phyloP scores from a whole-genome alignment of 805 yeast genomes.

The Myxozyma geophila region DNA sequence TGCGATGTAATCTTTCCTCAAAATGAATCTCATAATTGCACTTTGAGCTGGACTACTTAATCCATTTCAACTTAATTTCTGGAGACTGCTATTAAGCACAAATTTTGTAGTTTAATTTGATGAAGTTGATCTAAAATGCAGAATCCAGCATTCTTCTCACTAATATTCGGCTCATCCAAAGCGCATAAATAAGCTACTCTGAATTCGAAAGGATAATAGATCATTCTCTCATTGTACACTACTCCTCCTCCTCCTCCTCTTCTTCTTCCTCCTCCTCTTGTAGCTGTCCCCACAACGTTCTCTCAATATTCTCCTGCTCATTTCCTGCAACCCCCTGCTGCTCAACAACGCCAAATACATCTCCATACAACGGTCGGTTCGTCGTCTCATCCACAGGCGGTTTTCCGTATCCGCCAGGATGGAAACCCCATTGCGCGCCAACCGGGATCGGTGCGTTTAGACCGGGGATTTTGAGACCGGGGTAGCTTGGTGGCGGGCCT shows the following conservation, averaged over 20 bases:
- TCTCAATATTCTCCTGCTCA: slow-evolving; percentile 36
- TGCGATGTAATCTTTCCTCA: too few relatives aligned
- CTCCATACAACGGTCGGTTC: slow-evolving; percentile 46
- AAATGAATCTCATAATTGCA: too few relatives aligned
- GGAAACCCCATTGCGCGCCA: slow-evolving; percentile 49
- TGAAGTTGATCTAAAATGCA: too few relatives aligned
- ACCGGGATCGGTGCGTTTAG: slow-evolving; percentile 50
- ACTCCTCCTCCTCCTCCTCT: slow-evolving; percentile 47
- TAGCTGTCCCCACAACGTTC: slow-evolving; percentile 46
- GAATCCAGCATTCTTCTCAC: too few relatives aligned
- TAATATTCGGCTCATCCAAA: too few relatives aligned
- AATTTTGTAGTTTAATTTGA: too few relatives aligned
- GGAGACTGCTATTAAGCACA: too few relatives aligned
- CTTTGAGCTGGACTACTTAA: too few relatives aligned
- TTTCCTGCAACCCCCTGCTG: slow-evolving; percentile 20
- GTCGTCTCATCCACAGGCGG: slow-evolving; percentile 46
- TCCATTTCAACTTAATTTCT: too few relatives aligned
- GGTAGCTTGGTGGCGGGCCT: slow-evolving; percentile 87
- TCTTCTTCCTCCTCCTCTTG: slow-evolving; percentile 46
- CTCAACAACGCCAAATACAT: slow-evolving; percentile 41
- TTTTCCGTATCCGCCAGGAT: slow-evolving; percentile 49
- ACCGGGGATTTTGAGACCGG: slow-evolving; percentile 63
- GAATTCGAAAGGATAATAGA: too few relatives aligned
- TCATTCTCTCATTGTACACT: slow-evolving; percentile 34
- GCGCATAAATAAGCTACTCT: too few relatives aligned